Percentiles rank a stretch among this genome's conserved stretches.
These are phyloP conservation scores for Dothistroma septosporum DNA, from an alignment of 2,329 filamentous ascomycete genomes.

Conservation along the genomic window DNA sequence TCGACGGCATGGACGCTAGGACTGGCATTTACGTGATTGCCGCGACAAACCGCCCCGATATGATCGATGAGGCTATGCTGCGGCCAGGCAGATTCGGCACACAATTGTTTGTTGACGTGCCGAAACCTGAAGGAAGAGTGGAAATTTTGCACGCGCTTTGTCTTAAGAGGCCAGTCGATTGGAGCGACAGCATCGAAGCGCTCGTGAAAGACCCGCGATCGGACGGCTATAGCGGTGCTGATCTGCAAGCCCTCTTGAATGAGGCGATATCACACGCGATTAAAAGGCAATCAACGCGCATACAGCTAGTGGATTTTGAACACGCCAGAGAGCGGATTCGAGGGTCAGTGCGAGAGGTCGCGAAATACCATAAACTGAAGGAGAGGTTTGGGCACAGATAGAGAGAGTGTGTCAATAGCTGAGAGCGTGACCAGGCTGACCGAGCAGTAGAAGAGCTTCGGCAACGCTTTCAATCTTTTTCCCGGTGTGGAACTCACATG, in stretches of 20 bases:
- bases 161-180: conserved; percentile 48
- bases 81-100: conserved; percentile 85
- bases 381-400: conserved; percentile 31
- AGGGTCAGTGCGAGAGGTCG: conserved; percentile 55
- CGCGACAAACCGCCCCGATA: conserved; percentile 91
- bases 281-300: conserved; percentile 41
- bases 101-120: conserved; percentile 83
- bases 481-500: no score
- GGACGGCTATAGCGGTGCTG: conserved; percentile 70
- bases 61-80: conserved; percentile 93
- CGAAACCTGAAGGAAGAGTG: conserved; percentile 70
- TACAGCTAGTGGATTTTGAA: conserved; percentile 48
- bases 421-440: no score
- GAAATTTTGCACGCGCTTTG: conserved; percentile 75
- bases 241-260: conserved; percentile 56
- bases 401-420: no score
- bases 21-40: conserved; percentile 90
- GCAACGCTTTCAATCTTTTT: no score
- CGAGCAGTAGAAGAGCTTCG: neutral
- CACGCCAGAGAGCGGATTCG: conserved; percentile 41
- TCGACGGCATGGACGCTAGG: conserved; percentile 74
- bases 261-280: conserved; percentile 58
- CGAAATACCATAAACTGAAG: conserved; percentile 54
- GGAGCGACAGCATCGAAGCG: conserved; percentile 47
- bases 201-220: conserved; percentile 67